Evolutionary conservation across 1,139 yeast genomes (phyloP).

Genomic region (Hyphopichia burtonii): DNA sequence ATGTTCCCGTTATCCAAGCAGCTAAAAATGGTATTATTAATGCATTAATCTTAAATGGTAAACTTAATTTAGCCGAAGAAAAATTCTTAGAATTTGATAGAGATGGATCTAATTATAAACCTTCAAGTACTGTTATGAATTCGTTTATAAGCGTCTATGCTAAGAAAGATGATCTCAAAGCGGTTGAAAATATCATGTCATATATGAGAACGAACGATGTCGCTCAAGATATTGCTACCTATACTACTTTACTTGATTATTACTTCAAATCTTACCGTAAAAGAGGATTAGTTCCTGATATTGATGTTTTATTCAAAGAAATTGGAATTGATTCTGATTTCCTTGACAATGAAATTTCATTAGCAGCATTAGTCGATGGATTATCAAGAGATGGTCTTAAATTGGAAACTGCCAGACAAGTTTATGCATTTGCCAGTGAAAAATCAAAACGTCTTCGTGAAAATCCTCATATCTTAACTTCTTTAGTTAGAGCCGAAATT

Average conservation of each 20-base stretch:
- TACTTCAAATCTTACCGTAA: constrained; percentile 49
- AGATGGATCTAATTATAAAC: constrained; percentile 27
- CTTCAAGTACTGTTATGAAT: constrained; percentile 37
- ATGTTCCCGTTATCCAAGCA: constrained; percentile 25
- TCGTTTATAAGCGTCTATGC: constrained; percentile 34
- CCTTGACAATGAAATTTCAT: constrained; percentile 49
- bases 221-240: constrained; percentile 63
- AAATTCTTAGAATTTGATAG: constrained; percentile 27
- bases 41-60: constrained; percentile 32
- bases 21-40: constrained; percentile 37
- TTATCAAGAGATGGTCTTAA: constrained; percentile 49
- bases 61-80: constrained; percentile 34
- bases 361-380: constrained; percentile 57
- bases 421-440: constrained; percentile 44
- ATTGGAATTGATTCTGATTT: constrained; percentile 40
- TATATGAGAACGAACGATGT: constrained; percentile 42
- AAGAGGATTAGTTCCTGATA: constrained; percentile 46
- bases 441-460: constrained; percentile 21
- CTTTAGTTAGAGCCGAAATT: constrained; percentile 61
- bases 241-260: constrained; percentile 60
- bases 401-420: constrained; percentile 50
- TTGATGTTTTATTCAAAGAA: constrained; percentile 39
- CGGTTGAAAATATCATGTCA: constrained; percentile 38
- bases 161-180: constrained; percentile 28
- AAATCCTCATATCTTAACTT: constrained; percentile 47